Evolutionary conservation across 73 alveolate species (phyloP).

Genomic region (Symbiodinium pilosum): DNA sequence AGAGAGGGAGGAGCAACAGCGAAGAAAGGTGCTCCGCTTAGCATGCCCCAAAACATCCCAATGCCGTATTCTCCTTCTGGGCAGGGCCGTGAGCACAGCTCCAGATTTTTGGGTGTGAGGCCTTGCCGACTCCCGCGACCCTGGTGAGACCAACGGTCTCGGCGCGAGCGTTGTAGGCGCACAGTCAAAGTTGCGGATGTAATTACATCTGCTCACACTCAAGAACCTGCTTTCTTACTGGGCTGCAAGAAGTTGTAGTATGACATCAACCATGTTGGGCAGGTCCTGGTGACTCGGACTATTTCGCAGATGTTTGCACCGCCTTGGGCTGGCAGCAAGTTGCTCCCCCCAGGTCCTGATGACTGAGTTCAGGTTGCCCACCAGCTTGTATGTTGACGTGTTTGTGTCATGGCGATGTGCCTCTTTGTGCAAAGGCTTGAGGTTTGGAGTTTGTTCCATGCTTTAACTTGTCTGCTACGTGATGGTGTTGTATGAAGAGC

Average conservation of each 20-base stretch:
- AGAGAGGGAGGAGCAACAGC: neutral
- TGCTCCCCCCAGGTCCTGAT: constrained; percentile 29
- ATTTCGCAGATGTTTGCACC: constrained; percentile 70
- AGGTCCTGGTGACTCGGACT: constrained; percentile 35
- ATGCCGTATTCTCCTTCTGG: neutral
- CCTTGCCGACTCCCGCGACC: neutral
- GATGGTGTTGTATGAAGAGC: too few species aligned
- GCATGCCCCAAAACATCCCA: too few species aligned
- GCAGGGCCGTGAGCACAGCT: neutral
- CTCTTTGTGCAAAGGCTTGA: too few species aligned
- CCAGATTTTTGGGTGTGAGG: too few species aligned
- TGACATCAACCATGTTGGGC: too few species aligned
- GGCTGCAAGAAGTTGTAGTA: neutral
- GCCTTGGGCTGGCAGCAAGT: constrained; percentile 67
- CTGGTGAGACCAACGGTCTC: constrained; percentile 31
- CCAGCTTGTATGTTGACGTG: neutral
- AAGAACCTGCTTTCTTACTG: neutral
- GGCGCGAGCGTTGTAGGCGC: constrained; percentile 42
- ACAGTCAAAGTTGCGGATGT: too few species aligned
- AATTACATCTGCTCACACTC: too few species aligned
- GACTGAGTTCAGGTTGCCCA: neutral
- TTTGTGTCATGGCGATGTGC: neutral
- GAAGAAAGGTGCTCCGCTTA: neutral
- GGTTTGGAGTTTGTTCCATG: too few species aligned
- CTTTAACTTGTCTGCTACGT: too few species aligned